Evolutionary conservation across 1,284 basidiomycete species (phyloP), one percentile per base, ranked within the genome.

Genomic region (Ustilago xerochloae): DNA sequence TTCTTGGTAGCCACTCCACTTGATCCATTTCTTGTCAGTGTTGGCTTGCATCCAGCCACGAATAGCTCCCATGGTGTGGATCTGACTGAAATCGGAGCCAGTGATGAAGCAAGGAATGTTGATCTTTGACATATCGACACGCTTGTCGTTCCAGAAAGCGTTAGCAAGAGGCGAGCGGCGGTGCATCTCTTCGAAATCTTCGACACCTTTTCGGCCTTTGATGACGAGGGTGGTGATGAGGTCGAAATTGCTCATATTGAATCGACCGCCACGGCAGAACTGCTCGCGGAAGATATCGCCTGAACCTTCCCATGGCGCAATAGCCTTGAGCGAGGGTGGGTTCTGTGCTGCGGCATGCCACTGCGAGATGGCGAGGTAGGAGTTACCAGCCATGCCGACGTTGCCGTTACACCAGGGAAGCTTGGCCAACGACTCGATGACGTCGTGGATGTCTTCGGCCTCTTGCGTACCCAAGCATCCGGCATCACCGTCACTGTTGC

Each of bases 241-340:
- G 48, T 73, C 70, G 55, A 73, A 69, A 52, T 73, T 73, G 32
- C 49, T 54, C 57, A 73, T 63, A 46, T 63, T 60, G 51, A 73
- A 73, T 33, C 68, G 47, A 18, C 71, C 66, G 6, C 71, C 71
- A 8, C 67, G 71, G n/a, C 29, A 59, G 41, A 74, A 74, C 20
- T 70, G 67, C 46, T 74, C 71, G 29, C 76, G 61, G 46, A 51
- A 63, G 35, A 78, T 56, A 43, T 78, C 73, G 5, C 67, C 66
- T 35, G 62, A 62, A 0, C 75, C 78, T 32, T 81, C 78, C 76
- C 78, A 79, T 2, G 78, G 79, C 2, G 78, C 78, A 35, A 81
- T 78, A 26, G 75, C 75, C 52, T 81, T 81, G 56, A 81, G 65
- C 18, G 69, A 70, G 7, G 79, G 78, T 10, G 77, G 79, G 32